Conservation (phyloP, 345 rosid species). For the Heritiera fomes region DNA sequence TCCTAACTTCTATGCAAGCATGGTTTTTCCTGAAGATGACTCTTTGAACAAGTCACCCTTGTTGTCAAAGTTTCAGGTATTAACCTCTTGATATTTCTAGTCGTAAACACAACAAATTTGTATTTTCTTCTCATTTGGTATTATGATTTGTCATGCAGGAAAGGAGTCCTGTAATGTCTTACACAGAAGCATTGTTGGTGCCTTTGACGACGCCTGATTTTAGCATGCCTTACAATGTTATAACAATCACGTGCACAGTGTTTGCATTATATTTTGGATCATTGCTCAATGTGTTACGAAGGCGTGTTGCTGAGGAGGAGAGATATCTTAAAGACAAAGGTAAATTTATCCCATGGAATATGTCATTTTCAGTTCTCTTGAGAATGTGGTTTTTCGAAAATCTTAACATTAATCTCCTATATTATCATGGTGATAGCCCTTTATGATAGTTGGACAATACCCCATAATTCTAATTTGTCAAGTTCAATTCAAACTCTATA, state of each 20-base stretch:
- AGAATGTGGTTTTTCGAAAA: not conserved
- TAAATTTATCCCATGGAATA: constrained; percentile 27
- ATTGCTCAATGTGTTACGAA: constrained; percentile 75
- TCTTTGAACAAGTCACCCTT: constrained; percentile 42
- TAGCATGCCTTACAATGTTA: constrained; percentile 99
- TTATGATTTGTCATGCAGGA: constrained; percentile 55
- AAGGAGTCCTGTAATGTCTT: constrained; percentile 56
- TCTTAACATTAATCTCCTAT: not conserved
- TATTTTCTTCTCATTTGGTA: constrained; percentile 6
- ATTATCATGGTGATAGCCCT: not conserved
- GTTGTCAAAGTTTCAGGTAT: constrained; percentile 66
- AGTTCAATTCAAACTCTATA: constrained; percentile 12
- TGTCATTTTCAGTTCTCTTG: constrained; percentile 1
- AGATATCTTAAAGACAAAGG: constrained; percentile 70
- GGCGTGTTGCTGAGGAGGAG: constrained; percentile 79
- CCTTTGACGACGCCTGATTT: constrained; percentile 97
- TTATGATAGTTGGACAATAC: not conserved
- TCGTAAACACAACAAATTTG: constrained; percentile 10
- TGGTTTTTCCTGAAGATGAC: constrained; percentile 42
- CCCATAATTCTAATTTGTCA: constrained; percentile 6
- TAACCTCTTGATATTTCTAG: not conserved
- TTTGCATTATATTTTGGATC: constrained; percentile 92
- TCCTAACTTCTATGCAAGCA: constrained; percentile 56
- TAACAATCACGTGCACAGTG: constrained; percentile 88
- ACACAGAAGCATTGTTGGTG: constrained; percentile 87